Evolutionary conservation across 352 stramenopile genomes (phyloP).

Genomic region (Phytophthora fragariaefolia): DNA sequence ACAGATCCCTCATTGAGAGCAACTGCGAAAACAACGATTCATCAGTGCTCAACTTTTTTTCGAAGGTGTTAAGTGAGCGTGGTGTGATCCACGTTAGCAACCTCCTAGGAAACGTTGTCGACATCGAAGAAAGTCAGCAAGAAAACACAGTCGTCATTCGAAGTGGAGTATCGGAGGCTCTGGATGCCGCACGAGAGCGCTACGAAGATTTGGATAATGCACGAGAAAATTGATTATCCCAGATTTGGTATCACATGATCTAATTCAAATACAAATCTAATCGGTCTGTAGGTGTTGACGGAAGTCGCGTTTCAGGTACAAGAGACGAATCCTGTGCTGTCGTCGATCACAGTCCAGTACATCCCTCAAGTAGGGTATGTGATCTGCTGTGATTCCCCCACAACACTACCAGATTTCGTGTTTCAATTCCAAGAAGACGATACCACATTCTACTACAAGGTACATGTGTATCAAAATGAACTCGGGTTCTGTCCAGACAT

Average conservation of each 20-base stretch:
- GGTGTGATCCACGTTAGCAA: slow-evolving; percentile 70
- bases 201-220: slow-evolving; percentile 90
- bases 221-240: slow-evolving; percentile 1
- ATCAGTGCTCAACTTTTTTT: slow-evolving; percentile 45
- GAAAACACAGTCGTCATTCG: slow-evolving; percentile 71
- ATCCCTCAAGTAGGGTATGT: slow-evolving; percentile 90
- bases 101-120: slow-evolving; percentile 83
- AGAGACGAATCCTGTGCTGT: slow-evolving; percentile 72
- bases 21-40: slow-evolving; percentile 20
- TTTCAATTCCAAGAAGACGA: slow-evolving; percentile 92
- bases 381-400: slow-evolving; percentile 78
- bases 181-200: slow-evolving; percentile 70
- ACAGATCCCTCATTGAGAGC: slow-evolving; percentile 39
- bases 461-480: slow-evolving; percentile 16
- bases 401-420: slow-evolving; percentile 73
- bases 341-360: slow-evolving; percentile 85
- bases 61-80: slow-evolving; percentile 40
- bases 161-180: slow-evolving; percentile 69
- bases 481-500: no score
- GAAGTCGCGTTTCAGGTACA: slow-evolving; percentile 86
- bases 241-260: no score
- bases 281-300: slow-evolving; percentile 65
- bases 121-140: slow-evolving; percentile 80
- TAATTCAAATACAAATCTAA: slow-evolving; percentile 7
- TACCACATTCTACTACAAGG: slow-evolving; percentile 89